Percentiles rank a stretch among this genome's conserved stretches.
These are phyloP conservation scores for Arbutus unedo DNA, from an alignment of 148 eudicot species.

Conservation along the genomic window DNA sequence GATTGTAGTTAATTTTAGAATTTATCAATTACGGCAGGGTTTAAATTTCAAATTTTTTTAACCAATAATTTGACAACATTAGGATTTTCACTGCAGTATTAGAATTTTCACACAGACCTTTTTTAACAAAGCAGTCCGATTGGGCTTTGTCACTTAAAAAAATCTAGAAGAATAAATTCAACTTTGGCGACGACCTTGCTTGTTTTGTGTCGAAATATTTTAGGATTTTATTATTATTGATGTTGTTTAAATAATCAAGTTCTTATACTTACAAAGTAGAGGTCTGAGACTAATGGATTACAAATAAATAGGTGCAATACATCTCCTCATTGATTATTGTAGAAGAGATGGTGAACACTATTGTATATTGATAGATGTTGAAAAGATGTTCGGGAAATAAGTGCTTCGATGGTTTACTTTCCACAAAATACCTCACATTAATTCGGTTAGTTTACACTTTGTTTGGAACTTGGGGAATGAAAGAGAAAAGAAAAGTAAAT, in stretches of 20 bases:
- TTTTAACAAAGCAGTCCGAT: neutral
- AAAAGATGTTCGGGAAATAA: conserved; percentile 83
- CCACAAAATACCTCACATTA: conserved; percentile 75
- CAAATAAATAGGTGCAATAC: conserved; percentile 76
- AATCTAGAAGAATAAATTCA: neutral
- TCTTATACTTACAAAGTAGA: neutral
- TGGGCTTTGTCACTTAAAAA: neutral
- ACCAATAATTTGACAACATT: too few relatives aligned
- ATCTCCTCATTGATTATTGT: conserved; percentile 81
- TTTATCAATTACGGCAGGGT: too few relatives aligned
- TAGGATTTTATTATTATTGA: neutral
- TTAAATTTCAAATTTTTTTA: too few relatives aligned
- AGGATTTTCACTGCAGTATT: neutral
- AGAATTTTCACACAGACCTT: too few relatives aligned
- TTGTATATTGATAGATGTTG: conserved; percentile 79
- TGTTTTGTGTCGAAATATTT: neutral
- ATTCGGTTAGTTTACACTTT: conserved; percentile 63
- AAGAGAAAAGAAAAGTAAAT: too few relatives aligned
- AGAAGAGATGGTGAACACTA: conserved; percentile 42
- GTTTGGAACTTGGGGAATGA: too few relatives aligned
- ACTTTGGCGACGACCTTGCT: neutral
- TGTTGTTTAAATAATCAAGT: neutral
- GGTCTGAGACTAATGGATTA: conserved; percentile 11
- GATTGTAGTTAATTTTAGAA: too few relatives aligned
- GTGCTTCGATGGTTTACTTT: conserved; percentile 89